Base-by-base conservation (phyloP, 768 basidiomycete genomes). In the Collybia sordida region DNA sequence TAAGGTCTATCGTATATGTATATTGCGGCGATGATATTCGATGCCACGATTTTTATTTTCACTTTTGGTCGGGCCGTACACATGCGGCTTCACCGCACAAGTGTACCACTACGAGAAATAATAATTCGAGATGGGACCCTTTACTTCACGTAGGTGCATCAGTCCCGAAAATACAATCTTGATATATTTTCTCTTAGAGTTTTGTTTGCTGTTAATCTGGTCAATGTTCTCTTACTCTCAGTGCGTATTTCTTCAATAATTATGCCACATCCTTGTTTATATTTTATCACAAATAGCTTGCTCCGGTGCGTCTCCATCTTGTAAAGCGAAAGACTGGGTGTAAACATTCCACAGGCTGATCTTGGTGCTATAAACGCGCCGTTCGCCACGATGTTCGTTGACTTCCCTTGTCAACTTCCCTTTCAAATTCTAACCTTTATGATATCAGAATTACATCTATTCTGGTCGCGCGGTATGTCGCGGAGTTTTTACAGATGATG, bases 141-240 rank as follows among this genome's bases (percentile, higher is more conserved):
- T n/a, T 47, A 47, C 36, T 47, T 47, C 15, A 47, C 36, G 45
- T 47, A 31, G 18, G 43, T 31, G 22, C 21, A 28, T 19, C 21
- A 21, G 12, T 7, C 4, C 7, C 5, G 17, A 18, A 28, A n/a
- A 47, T n/a, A 27, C 45, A 35, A 12, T 24, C 37, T 31, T 12
- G 12, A 14, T 18, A 8, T 39, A 11, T 3, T n/a, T n/a, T n/a
- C n/a, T 19, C 35, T 21, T 18, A 47, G 45, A 28, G 45, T 47
- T 28, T 18, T 47, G 18, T 47, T 47, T 12, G 15, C 19, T 12
- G 45, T 47, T 15, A 47, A 47, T 35, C 18, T 47, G 7, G 45
- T 47, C 45, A 47, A 47, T 24, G 45, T 47, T 35, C 14, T 47
- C 28, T 12, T 47, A 22, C 43, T 45, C 28, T 23, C 43, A 12